phyloP scores from a whole-genome alignment of 306 rosid genomes.

The Sicyos baderoa region DNA sequence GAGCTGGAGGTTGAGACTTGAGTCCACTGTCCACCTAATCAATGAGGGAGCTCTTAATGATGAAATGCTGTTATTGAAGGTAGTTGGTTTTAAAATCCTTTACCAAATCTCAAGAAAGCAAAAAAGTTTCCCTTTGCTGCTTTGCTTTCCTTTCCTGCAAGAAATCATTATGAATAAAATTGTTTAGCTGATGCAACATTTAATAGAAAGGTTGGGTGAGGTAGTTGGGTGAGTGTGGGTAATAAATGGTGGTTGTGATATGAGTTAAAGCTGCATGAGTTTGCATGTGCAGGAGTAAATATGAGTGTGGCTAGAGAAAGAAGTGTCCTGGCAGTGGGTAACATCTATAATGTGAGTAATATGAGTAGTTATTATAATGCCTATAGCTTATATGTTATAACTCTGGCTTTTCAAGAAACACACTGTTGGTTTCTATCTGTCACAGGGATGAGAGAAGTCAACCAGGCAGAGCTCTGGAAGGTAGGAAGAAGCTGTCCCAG shows the following conservation, averaged over 20 bases:
- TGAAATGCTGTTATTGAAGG: constrained; percentile 10
- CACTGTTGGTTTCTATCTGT: not conserved
- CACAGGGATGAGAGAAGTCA: not conserved
- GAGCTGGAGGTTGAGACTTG: constrained; percentile 61
- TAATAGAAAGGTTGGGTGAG: constrained; percentile 14
- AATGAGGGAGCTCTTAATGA: constrained; percentile 31
- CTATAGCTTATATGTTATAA: not conserved
- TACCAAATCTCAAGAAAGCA: constrained; percentile 6
- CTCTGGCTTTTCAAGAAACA: not conserved
- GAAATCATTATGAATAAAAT: constrained; percentile 18
- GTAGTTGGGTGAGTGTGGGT: constrained; percentile 28
- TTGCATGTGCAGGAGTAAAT: constrained; percentile 60
- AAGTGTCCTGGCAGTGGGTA: constrained; percentile 13
- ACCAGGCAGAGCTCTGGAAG: not conserved
- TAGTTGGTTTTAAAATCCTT: constrained; percentile 23
- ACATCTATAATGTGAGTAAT: constrained; percentile 10
- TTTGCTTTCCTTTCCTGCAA: constrained; percentile 16
- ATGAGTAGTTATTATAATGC: constrained; percentile 1
- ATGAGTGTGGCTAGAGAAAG: constrained; percentile 37
- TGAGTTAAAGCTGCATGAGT: constrained; percentile 20
- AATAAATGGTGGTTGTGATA: constrained; percentile 18
- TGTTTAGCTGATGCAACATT: constrained; percentile 17
- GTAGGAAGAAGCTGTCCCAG: not conserved
- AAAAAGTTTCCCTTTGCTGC: not conserved
- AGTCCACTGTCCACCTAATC: constrained; percentile 34